These are phyloP conservation scores for Xylaria flabelliformis DNA, from an alignment of 495 filamentous ascomycete genomes.

Conservation along the genomic window DNA sequence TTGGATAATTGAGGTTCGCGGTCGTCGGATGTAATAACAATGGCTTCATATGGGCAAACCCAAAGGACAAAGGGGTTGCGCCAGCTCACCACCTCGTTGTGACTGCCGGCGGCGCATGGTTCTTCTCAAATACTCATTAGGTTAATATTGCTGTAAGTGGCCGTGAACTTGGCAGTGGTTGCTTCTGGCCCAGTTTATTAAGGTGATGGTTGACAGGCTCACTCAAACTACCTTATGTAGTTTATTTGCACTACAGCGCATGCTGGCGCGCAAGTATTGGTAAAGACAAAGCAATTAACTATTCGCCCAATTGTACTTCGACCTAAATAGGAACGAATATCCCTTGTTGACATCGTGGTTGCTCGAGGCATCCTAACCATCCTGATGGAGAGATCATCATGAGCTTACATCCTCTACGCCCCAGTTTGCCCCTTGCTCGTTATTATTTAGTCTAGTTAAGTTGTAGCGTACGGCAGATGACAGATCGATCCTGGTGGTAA, in stretches of 20 bases:
- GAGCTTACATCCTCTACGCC: constrained; percentile 18
- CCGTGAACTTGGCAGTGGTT: background rate
- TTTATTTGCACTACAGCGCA: background rate
- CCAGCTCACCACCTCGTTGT: background rate
- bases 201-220: background rate
- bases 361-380: constrained; percentile 21
- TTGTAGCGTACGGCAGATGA: constrained; percentile 11
- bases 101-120: background rate
- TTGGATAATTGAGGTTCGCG: background rate
- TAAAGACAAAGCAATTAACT: background rate
- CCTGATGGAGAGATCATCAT: constrained; percentile 24
- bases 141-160: background rate
- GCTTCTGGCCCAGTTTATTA: no score
- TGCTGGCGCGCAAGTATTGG: background rate
- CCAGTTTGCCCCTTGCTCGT: constrained; percentile 8
- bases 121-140: background rate
- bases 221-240: background rate
- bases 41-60: background rate
- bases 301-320: background rate
- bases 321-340: background rate
- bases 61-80: background rate
- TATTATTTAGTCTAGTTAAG: constrained; percentile 17
- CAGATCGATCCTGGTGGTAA: constrained; percentile 11
- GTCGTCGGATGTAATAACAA: background rate
- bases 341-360: constrained; percentile 10